Evolutionary conservation across 352 stramenopile species (phyloP).

Genomic region (Phytophthora citrophthora): DNA sequence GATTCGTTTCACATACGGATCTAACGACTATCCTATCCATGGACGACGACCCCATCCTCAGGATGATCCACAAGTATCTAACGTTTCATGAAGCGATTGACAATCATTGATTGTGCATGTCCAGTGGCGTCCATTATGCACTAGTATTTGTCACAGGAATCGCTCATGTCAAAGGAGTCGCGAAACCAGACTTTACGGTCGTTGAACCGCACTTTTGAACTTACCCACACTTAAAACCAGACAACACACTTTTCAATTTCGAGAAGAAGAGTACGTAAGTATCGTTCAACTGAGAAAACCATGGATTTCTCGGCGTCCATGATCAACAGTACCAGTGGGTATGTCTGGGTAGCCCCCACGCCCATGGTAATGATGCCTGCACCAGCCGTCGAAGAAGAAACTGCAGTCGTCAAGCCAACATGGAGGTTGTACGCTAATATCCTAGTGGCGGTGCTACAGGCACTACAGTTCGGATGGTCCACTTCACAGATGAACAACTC

Average conservation of each 20-base stretch:
- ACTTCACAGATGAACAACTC: conserved; percentile 58
- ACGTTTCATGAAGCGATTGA: too few species aligned
- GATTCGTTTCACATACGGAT: not conserved
- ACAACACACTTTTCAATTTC: conserved; percentile 4
- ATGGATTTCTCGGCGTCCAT: conserved; percentile 39
- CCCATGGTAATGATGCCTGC: conserved; percentile 32
- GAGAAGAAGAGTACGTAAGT: not conserved
- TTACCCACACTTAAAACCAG: not conserved
- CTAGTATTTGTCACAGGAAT: conserved; percentile 11
- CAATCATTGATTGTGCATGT: too few species aligned
- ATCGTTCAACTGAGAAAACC: not conserved
- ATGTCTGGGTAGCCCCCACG: conserved; percentile 30
- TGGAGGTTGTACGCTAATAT: conserved; percentile 62
- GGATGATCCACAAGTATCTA: not conserved
- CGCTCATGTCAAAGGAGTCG: not conserved
- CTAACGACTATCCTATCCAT: not conserved
- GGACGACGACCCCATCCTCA: conserved; percentile 6
- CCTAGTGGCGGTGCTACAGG: conserved; percentile 50
- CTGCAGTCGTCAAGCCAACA: conserved; percentile 9
- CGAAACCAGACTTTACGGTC: conserved; percentile 9
- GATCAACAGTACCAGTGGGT: conserved; percentile 26
- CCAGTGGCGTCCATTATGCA: not conserved
- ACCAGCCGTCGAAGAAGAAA: conserved; percentile 10
- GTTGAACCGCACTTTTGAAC: conserved; percentile 12
- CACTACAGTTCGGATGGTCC: conserved; percentile 47